Evolutionary conservation across 129 eudicot genomes (phyloP), one percentile per base, ranked within the genome.

Genomic region (Pulicaria dysenterica): DNA sequence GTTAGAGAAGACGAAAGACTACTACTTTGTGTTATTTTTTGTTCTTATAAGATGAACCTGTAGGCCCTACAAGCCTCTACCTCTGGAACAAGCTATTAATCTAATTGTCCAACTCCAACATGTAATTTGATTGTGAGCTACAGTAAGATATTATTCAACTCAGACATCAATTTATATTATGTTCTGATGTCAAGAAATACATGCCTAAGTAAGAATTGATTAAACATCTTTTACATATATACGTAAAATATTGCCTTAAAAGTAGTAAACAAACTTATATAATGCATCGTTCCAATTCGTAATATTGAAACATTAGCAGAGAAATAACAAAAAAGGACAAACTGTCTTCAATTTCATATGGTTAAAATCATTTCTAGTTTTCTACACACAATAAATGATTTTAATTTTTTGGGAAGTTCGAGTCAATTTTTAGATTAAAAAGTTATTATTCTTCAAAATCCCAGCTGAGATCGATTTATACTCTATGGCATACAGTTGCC

Each of bases 61-160:
- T 44, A 19, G 19, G 24, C 43, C 44, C 31, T 65, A 44, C 36
- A 45, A 31, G 49, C 45, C 8, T 69, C 62, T 39, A 16, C 64
- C 40, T 55, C 50, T 10, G 61, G 31, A 70, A 54, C 74, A 41
- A 58, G 16, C 34, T 58, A 14, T 58, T 34, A 58, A 24, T 34
- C 41, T 58, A 8, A 24, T 58, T 58, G 43, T 36, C 64, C 43
- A 58, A 36, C 38, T 34, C 44, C 14, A 19, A 9, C 39, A 56
- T 8, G 39, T 24, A 39, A 9, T 19, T 55, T 17, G 60, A 4
- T 55, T 58, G 64, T 19, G 15, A 14, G 11, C 47, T 61, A 61
- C n/a, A 10, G 7, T 61, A 39, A 11, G 37, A 39, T 38, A 13
- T 39, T 61, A 40, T 40, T 58, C 8, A 12, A 58, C 12, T 31